Base-by-base conservation (phyloP, 441 rosid genomes). In the Bruguiera hainesii region DNA sequence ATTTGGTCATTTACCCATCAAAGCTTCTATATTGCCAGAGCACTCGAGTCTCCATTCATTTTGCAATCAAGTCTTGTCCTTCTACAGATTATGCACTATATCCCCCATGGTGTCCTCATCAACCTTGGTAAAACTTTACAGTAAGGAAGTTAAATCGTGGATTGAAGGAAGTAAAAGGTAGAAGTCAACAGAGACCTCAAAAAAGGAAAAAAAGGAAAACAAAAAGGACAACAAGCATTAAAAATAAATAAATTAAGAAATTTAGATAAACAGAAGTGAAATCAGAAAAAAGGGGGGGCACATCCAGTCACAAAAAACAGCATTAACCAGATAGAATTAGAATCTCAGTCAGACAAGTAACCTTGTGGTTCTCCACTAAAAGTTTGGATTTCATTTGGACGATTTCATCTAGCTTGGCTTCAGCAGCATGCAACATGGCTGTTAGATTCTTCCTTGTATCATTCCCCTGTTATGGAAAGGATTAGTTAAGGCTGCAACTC, bases 351-450 rank as follows among this genome's bases (percentile, higher is more conserved):
- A 15, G 48, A 39, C 16, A 48, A 63, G 66, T 26, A 64, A 89
- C 98, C 91, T 87, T 79, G 3, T 21, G 67, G 69, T 73, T 87
- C 71, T 85, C 87, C 59, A 56, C 42, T 1, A 67, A 70, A 60
- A 88, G 76, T 69, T 75, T 67, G 62, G 76, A 75, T 67, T 79
- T 89, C 80, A 68, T 63, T 68, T 23, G 68, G 64, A 74, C 64
- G 69, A 84, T 76, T 68, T 78, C 76, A 63, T 80, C 79, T 59
- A 86, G 82, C 81, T 85, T 86, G 65, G 68, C 75, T 78, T 74
- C 81, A 42, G 82, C 89, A 71, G 76, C 70, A 46, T 80, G 76
- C 78, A 87, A 67, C 63, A 77, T 65, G 70, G 71, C 74, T 75
- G 66, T 73, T 56, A 71, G 76, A 30, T 64, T 68, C 62, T 74